Base-by-base conservation (phyloP, 192 early-diverging fungal species). In the Piromyces finnis region DNA sequence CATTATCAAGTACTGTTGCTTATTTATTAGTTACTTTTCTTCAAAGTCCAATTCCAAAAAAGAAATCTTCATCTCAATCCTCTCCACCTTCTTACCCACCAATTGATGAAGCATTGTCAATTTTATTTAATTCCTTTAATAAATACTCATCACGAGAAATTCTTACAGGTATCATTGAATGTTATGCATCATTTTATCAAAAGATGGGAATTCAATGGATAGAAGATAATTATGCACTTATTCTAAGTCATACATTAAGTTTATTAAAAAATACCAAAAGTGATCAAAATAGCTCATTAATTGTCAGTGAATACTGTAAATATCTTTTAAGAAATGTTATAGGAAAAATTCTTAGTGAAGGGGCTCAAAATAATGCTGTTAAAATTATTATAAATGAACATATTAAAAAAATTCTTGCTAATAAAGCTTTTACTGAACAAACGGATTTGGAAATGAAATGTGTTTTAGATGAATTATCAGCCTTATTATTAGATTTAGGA, bases 401-500 rank as follows among this genome's bases (percentile, higher is more conserved):
- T 91, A 81, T 91, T 59, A 92, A 90, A 80, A 82, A 81, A 18
- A 91, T 88, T 87, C 86, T 87, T 7, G 84, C 89, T 6, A 68
- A 77, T 29, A 78, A 84, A n/a, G 30, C 78, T 12, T 77, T 28
- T 28, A 78, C 51, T 9, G 77, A n/a, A 87, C 79, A 30, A 78
- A 37, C 83, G 82, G 87, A 96, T 82, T 85, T 86, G 59, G 87
- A 90, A 13, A 82, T 96, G 18, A 85, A 93, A 2, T 89, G 89
- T 77, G 93, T 92, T 1, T 81, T 96, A 77, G 89, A 92, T 51
- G 92, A 95, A 82, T 88, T 94, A 79, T 88, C 91, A 0, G 82
- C 87, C 17, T 87, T 99, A 29, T 80, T 96, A 12, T 84, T 88
- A 32, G 94, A 94, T 82, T 84, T 97, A 17, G 95, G 94, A 30